Base-by-base conservation (phyloP, 2,329 filamentous ascomycete genomes). In the Dactylellina cionopaga region DNA sequence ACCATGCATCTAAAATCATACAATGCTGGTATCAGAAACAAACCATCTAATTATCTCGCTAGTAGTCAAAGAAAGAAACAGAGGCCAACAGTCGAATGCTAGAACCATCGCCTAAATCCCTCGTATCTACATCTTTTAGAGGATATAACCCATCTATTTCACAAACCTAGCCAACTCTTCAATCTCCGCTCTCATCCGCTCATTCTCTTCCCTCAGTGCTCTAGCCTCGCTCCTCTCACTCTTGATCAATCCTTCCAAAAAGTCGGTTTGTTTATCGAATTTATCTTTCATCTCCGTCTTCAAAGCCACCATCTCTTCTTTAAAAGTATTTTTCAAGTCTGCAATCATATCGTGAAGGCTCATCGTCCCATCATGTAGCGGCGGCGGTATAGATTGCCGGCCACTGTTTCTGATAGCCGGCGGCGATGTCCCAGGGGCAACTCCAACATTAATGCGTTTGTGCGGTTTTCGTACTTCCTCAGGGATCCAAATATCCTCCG, bases 281-380 rank as follows among this genome's bases (percentile, higher is more conserved):
- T 60, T 74, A 29, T 63, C 46, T 6, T 68, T 49, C 55, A 74
- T 74, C 17, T 74, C 69, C 10, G 46, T 19, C 55, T 58, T 74
- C 46, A 74, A 46, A 19, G 55, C 62, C 19, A 33, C 25, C 33
- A 66, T 62, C 25, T 66, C 63, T 7, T 66, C 49, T 27, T 44
- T 39, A 43, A 74, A 66, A 1, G 52, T 60, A 1, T 31, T 27
- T 33, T 74, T 74, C 33, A 74, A 51, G 55, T 68, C 63, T 5
- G 69, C 62, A 51, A 74, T 74, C 55, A 66, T 33, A 68, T 66
- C 63, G 29, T 72, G 68, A 11, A 72, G 54, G 51, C 68, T 72
- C 68, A 72, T 72, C 17, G 39, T 65, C 17, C 54, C 59, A 11
- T 64, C 55, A 24, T 71, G 51, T 4, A 43, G 29, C 22, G 44